These are phyloP conservation scores for Firmiana major DNA, from an alignment of 345 rosid genomes.

Conservation along the genomic window DNA sequence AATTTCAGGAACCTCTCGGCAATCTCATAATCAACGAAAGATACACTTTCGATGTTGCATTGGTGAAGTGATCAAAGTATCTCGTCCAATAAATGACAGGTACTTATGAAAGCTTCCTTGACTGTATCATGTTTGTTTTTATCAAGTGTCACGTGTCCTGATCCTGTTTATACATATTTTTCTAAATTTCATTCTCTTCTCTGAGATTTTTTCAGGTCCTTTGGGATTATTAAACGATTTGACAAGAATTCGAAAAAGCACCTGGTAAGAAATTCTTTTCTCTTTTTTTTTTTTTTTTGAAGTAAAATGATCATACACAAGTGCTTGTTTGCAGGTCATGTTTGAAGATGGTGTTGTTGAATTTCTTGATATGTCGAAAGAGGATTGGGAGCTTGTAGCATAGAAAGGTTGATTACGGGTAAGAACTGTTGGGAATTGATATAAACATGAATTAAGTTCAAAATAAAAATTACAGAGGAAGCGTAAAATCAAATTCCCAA, in stretches of 20 bases:
- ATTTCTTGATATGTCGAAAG: conserved; percentile 62
- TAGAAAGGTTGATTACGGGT: conserved; percentile 23
- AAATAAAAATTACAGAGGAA: background rate
- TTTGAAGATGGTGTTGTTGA: conserved; percentile 68
- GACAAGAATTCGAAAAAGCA: conserved; percentile 61
- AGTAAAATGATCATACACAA: conserved; percentile 4
- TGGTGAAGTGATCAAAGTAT: conserved; percentile 59
- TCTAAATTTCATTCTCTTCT: background rate
- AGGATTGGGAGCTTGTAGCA: conserved; percentile 57
- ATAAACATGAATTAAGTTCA: background rate
- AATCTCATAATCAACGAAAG: conserved; percentile 25
- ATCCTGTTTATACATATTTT: background rate
- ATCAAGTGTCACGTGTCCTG: background rate
- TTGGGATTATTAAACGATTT: conserved; percentile 62
- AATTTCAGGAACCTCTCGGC: conserved; percentile 46
- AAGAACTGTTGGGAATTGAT: background rate
- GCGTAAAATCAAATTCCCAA: background rate
- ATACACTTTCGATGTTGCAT: conserved; percentile 47
- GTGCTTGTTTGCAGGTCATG: conserved; percentile 46
- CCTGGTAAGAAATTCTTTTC: conserved; percentile 40
- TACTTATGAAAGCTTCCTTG: conserved; percentile 16
- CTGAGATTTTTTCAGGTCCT: conserved; percentile 41
- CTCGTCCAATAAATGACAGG: conserved; percentile 50
- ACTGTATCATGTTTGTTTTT: background rate
- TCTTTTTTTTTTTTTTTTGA: background rate